Conservation (phyloP, 2,329 filamentous ascomycete species). For the Aspergillus sergii region DNA sequence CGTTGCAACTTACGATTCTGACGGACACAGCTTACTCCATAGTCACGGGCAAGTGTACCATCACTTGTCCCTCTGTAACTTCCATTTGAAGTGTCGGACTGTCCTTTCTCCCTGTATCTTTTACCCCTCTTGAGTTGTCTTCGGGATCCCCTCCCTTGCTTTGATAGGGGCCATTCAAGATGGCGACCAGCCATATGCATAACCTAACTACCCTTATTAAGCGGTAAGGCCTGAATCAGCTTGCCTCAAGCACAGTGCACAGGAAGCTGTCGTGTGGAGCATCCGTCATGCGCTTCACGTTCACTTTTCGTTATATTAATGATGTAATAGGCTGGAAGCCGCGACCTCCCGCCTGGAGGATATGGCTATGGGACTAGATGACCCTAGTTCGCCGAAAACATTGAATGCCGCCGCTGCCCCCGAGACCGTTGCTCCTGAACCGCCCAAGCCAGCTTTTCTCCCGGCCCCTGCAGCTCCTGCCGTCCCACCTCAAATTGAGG, state of each 20-base stretch:
- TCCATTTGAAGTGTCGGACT: neutral
- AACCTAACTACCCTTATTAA: slow-evolving; percentile 98
- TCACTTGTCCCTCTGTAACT: neutral
- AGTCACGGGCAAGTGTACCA: neutral
- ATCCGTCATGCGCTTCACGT: neutral
- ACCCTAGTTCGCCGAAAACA: slow-evolving; percentile 50
- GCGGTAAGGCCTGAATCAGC: slow-evolving; percentile 64
- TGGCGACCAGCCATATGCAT: slow-evolving; percentile 86
- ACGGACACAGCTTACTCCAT: slow-evolving; percentile 1
- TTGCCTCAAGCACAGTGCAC: neutral
- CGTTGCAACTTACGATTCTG: slow-evolving; percentile 17
- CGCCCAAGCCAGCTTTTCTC: slow-evolving; percentile 40
- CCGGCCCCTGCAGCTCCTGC: slow-evolving; percentile 58
- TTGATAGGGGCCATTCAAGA: slow-evolving; percentile 39
- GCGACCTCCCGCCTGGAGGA: slow-evolving; percentile 95
- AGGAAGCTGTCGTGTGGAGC: neutral
- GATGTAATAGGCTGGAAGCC: slow-evolving; percentile 80
- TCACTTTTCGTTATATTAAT: slow-evolving; percentile 28
- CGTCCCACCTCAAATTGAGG: slow-evolving; percentile 77
- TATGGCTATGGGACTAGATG: slow-evolving; percentile 74
- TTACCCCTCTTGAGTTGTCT: slow-evolving; percentile 14
- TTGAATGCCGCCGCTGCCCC: slow-evolving; percentile 25
- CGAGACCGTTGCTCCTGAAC: slow-evolving; percentile 26
- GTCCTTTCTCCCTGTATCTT: slow-evolving; percentile 52
- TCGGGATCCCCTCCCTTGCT: slow-evolving; percentile 16